phyloP scores from a whole-genome alignment of 441 rosid genomes.

The Lepidium campestre region DNA sequence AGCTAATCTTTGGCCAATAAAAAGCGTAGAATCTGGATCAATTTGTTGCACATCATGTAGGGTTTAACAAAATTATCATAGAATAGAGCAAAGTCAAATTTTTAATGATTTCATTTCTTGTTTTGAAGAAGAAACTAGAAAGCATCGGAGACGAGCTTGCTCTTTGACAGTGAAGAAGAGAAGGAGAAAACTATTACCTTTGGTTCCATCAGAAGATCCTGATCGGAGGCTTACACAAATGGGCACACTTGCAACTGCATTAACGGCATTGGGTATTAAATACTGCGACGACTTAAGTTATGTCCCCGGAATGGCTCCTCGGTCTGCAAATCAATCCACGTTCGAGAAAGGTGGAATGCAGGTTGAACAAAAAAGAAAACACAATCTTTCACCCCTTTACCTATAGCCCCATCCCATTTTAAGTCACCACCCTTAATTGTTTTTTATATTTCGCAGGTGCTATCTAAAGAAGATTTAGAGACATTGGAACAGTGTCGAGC shows the following conservation, averaged over 20 bases:
- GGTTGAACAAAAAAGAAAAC: conserved; percentile 30
- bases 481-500: conserved; percentile 64
- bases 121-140: conserved; percentile 32
- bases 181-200: conserved; percentile 57
- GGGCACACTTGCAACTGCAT: conserved; percentile 76
- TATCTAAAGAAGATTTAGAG: conserved; percentile 71
- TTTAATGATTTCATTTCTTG: neutral
- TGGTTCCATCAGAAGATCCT: conserved; percentile 61
- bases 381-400: neutral
- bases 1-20: neutral
- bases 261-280: conserved; percentile 60
- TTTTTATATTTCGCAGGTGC: conserved; percentile 37
- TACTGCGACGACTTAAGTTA: conserved; percentile 61
- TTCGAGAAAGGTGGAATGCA: conserved; percentile 82
- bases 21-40: neutral
- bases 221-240: conserved; percentile 50
- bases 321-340: conserved; percentile 63
- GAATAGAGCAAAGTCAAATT: neutral
- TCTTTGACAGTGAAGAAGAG: conserved; percentile 71
- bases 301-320: conserved; percentile 59
- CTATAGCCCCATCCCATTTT: neutral
- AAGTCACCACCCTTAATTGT: neutral
- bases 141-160: conserved; percentile 51
- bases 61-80: neutral
- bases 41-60: neutral